Percentiles rank a stretch among this genome's conserved stretches.
phyloP scores from a whole-genome alignment of 768 basidiomycete genomes.

The Hericium erinaceus region DNA sequence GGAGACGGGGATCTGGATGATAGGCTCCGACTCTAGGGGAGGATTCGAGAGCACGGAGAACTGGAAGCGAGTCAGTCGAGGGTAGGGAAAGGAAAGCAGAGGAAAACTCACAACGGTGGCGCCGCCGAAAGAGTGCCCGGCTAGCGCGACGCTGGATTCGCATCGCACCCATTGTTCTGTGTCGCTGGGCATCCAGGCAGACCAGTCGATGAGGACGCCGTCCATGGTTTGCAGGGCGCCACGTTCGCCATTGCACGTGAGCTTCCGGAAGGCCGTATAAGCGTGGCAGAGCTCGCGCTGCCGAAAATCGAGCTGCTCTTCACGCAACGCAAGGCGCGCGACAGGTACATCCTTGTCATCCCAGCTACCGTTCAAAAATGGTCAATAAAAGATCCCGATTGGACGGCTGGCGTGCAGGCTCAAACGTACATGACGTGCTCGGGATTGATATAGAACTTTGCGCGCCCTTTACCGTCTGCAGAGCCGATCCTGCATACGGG shows the following conservation, averaged over 20 bases:
- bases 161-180: constrained; percentile 19
- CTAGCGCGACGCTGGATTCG: constrained; percentile 28
- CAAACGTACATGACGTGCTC: constrained; percentile 42
- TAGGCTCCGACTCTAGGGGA: constrained; percentile 27
- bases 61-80: constrained; percentile 23
- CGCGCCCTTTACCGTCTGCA: constrained; percentile 22
- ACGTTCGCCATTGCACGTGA: constrained; percentile 28
- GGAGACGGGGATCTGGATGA: constrained; percentile 37
- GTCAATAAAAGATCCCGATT: neutral
- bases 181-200: constrained; percentile 22
- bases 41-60: constrained; percentile 46
- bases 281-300: constrained; percentile 58
- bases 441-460: constrained; percentile 45
- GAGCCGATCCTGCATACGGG: constrained; percentile 36
- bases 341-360: constrained; percentile 17
- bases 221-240: constrained; percentile 31
- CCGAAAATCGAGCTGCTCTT: constrained; percentile 63
- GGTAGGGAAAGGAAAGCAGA: neutral
- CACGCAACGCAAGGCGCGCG: constrained; percentile 36
- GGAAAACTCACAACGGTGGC: constrained; percentile 36
- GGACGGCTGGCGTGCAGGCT: neutral
- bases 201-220: constrained; percentile 41
- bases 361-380: constrained; percentile 4
- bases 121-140: constrained; percentile 51
- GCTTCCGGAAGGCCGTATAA: constrained; percentile 45